Evolutionary conservation across 192 early-diverging fungal genomes (phyloP), one percentile per base, ranked within the genome.

Genomic region (Entomortierella parvispora): DNA sequence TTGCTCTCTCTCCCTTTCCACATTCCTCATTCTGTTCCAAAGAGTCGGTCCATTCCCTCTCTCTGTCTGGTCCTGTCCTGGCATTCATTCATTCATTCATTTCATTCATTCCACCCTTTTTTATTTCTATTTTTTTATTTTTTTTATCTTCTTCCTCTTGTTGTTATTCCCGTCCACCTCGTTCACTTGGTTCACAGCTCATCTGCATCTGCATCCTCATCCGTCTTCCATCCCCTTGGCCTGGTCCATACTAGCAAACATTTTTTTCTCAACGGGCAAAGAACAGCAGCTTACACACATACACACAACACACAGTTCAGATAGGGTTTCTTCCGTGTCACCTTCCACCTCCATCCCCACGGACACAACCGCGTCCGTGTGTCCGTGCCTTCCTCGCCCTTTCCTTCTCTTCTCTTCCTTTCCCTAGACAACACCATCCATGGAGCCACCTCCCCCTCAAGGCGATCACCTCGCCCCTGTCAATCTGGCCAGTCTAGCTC

Each of bases 401-500:
- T 53, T 31, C 3, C 51, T 23, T 31, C 23, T 31, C 29, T 3
- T 53, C 29, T 4, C 51, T 25, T 4, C 4, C 25, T 31, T 2
- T 3, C 29, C 43, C 8, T 44, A 17, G 29, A 53, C 28, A 25
- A 15, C 22, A 53, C 7, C 37, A n/a, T 8, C 17, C 43, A 71
- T 71, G 69, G 46, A 54, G 2, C 42, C 50, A 31, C 8, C 29
- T 12, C 62, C 42, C 4, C 4, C 28, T 26, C 33, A 43, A 20
- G 58, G 65, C 32, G 45, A 46, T 37, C 25, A 31, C 32, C 8
- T 33, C 12, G 25, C 4, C 34, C 68, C 70, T 6, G 20, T 65
- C 42, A 25, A 74, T 17, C 70, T 74, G 6, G 46, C 56, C 47
- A 37, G 26, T 33, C 50, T 64, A 25, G 22, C 48, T 47, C 43